A percentile compares a stretch with the other conserved stretches of the same genome.
These are phyloP conservation scores for Boletus rubescentipes DNA, from an alignment of 768 basidiomycete genomes.

Conservation along the genomic window DNA sequence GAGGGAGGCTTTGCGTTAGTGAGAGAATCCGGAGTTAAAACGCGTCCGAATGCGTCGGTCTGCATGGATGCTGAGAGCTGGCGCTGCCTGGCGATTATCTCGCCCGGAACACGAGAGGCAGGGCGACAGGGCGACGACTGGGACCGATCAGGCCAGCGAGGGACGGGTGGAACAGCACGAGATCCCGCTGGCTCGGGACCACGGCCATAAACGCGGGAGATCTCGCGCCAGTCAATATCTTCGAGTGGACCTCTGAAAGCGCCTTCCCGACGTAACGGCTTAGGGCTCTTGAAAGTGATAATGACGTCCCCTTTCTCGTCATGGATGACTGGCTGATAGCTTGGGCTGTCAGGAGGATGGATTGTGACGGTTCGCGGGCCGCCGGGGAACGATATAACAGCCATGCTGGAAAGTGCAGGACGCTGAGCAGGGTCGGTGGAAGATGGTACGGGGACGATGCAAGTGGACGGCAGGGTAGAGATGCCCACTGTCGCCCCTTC, in stretches of 20 bases:
- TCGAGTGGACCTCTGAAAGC: slow-evolving; percentile 17
- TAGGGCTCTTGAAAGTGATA: slow-evolving; percentile 7
- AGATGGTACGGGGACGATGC: not conserved
- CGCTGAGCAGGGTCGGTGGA: not conserved
- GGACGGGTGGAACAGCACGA: not conserved
- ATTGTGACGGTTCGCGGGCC: slow-evolving; percentile 24
- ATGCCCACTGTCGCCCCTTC: not conserved
- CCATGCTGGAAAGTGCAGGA: slow-evolving; percentile 1
- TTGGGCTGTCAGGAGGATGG: slow-evolving; percentile 17
- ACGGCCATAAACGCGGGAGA: slow-evolving; percentile 15
- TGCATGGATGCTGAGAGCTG: not conserved
- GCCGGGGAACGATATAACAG: slow-evolving; percentile 19
- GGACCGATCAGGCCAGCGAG: slow-evolving; percentile 13
- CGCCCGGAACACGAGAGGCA: not conserved
- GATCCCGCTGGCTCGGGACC: not conserved
- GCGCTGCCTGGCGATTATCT: slow-evolving; percentile 11
- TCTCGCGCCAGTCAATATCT: slow-evolving; percentile 3
- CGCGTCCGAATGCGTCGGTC: slow-evolving; percentile 13
- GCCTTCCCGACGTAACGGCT: slow-evolving; percentile 20
- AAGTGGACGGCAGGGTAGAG: not conserved
- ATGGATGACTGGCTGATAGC: slow-evolving; percentile 11
- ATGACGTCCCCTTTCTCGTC: slow-evolving; percentile 20
- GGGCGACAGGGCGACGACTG: not conserved
- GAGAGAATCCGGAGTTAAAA: slow-evolving; percentile 1
- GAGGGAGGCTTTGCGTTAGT: not conserved